These are phyloP conservation scores for Hypomontagnella monticulosa DNA, from an alignment of 495 filamentous ascomycete genomes.

Conservation along the genomic window DNA sequence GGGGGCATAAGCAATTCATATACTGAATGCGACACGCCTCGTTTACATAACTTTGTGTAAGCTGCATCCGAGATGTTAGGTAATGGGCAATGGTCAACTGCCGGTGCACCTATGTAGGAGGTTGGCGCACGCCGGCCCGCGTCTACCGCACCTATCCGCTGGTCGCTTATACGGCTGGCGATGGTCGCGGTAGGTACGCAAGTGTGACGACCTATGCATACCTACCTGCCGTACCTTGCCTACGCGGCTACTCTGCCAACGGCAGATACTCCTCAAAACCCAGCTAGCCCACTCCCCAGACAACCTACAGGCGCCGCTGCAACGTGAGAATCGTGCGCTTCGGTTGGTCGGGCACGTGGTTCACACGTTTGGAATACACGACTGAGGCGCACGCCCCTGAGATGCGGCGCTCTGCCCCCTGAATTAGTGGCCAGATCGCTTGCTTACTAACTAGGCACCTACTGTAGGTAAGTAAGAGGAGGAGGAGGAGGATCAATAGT, in stretches of 20 bases:
- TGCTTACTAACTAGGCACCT: too few relatives aligned
- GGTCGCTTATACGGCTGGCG: too few relatives aligned
- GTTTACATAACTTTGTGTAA: background rate
- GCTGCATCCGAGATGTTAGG: background rate
- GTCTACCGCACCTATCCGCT: background rate
- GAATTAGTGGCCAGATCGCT: background rate
- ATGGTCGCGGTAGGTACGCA: too few relatives aligned
- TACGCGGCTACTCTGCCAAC: background rate
- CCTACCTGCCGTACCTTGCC: too few relatives aligned
- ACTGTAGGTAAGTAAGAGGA: too few relatives aligned
- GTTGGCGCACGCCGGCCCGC: background rate
- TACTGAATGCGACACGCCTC: background rate
- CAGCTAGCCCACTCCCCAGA: background rate
- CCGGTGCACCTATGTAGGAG: too few relatives aligned
- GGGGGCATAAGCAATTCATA: background rate
- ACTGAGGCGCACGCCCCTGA: background rate
- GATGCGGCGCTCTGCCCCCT: slow-evolving; percentile 1
- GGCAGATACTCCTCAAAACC: background rate
- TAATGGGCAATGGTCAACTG: too few relatives aligned
- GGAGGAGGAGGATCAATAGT: too few relatives aligned
- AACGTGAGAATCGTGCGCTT: background rate
- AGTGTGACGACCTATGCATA: too few relatives aligned
- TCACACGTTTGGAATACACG: background rate
- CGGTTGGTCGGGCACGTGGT: slow-evolving; percentile 12
- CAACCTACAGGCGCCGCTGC: background rate